Percentiles rank a stretch among this genome's conserved stretches.
These are phyloP conservation scores for Pichia sp. DNA, from an alignment of 1,139 yeast genomes.

Conservation along the genomic window DNA sequence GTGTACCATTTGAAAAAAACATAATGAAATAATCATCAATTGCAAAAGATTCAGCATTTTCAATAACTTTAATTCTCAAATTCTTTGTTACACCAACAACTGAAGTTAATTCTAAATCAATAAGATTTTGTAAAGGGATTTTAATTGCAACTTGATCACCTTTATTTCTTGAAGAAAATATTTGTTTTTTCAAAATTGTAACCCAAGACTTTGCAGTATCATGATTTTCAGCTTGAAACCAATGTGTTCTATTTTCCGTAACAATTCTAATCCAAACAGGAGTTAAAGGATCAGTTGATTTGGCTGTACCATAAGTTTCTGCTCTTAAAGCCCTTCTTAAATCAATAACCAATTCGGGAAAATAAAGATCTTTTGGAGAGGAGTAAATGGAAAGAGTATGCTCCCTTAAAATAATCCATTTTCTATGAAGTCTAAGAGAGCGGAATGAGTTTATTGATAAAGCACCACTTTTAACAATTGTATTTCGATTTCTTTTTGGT, in stretches of 20 bases:
- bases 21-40: conserved; percentile 64
- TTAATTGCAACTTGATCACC: conserved; percentile 72
- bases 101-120: conserved; percentile 50
- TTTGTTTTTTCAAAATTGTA: conserved; percentile 63
- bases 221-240: conserved; percentile 67
- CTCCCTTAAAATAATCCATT: conserved; percentile 75
- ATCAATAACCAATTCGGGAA: conserved; percentile 74
- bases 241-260: conserved; percentile 55
- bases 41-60: conserved; percentile 45
- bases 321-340: conserved; percentile 58
- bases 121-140: conserved; percentile 65
- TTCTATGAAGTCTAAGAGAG: conserved; percentile 36
- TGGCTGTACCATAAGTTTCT: conserved; percentile 36
- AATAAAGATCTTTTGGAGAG: conserved; percentile 71
- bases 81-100: conserved; percentile 40
- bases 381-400: conserved; percentile 65
- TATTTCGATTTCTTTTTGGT: conserved; percentile 55
- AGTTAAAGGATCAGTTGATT: conserved; percentile 19
- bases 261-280: conserved; percentile 49
- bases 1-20: conserved; percentile 47
- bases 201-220: conserved; percentile 79
- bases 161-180: conserved; percentile 65
- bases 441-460: conserved; percentile 31
- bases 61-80: conserved; percentile 43
- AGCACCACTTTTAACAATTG: conserved; percentile 46